Evolutionary conservation across 805 yeast species (phyloP).

Genomic region (Lipomyces sp.): DNA sequence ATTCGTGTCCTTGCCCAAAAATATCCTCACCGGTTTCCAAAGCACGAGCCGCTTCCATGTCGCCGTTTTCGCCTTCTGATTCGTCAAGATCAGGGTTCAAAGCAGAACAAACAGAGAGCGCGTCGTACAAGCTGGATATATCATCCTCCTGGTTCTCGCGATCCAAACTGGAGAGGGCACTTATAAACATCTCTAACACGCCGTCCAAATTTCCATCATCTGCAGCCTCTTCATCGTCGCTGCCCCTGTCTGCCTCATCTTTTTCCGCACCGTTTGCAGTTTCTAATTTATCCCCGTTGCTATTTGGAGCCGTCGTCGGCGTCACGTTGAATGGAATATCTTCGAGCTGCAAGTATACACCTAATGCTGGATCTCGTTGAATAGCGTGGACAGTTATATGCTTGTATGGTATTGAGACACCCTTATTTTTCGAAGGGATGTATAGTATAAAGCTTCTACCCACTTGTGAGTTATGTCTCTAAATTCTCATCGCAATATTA

Average conservation of each 20-base stretch:
- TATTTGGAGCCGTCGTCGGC: background rate
- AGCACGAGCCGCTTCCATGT: background rate
- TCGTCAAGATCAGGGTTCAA: constrained; percentile 3
- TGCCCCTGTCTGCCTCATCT: constrained; percentile 8
- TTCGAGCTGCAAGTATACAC: constrained; percentile 31
- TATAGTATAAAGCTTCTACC: constrained; percentile 17
- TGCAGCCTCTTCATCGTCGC: background rate
- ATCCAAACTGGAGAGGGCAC: background rate
- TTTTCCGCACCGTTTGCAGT: background rate
- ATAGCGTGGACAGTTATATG: constrained; percentile 28
- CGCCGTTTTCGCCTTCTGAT: background rate
- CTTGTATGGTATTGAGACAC: constrained; percentile 21
- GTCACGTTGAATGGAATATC: constrained; percentile 9
- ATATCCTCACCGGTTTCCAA: constrained; percentile 16
- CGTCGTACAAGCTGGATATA: constrained; percentile 16
- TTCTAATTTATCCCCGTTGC: background rate
- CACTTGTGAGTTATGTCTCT: background rate
- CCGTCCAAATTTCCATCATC: constrained; percentile 6
- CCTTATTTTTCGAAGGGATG: constrained; percentile 10
- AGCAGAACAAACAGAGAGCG: constrained; percentile 17
- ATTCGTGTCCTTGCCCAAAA: constrained; percentile 21
- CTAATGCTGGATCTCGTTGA: constrained; percentile 23
- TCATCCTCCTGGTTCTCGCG: constrained; percentile 13
- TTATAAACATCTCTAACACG: constrained; percentile 3
- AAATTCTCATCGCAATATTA: background rate